Percentiles rank a stretch among this genome's conserved stretches.
Evolutionary conservation across 2,329 filamentous ascomycete genomes (phyloP).

Genomic region (Zymoseptoria pseudotritici): DNA sequence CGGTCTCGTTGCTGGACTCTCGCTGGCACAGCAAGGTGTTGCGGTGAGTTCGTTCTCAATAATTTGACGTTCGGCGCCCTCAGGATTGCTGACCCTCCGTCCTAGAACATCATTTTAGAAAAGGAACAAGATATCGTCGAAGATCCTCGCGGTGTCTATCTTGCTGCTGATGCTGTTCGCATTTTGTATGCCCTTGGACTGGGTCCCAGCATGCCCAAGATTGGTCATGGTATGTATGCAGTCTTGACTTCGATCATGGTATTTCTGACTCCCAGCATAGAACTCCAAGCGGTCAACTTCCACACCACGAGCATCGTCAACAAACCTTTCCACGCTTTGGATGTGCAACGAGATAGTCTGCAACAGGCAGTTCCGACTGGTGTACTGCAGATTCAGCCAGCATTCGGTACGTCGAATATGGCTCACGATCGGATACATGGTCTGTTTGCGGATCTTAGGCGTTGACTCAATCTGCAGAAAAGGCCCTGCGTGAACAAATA

Average conservation of each 20-base stretch:
- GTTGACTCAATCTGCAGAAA: not conserved
- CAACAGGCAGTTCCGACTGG: constrained; percentile 4
- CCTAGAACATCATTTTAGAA: constrained; percentile 5
- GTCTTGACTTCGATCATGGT: not conserved
- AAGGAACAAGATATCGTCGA: constrained; percentile 2
- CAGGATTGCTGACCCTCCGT: not conserved
- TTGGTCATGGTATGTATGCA: constrained; percentile 3
- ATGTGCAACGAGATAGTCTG: constrained; percentile 1
- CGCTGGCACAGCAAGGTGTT: constrained; percentile 1
- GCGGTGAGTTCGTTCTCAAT: not conserved
- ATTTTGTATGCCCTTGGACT: constrained; percentile 4
- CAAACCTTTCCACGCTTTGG: constrained; percentile 1
- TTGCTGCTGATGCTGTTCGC: constrained; percentile 4
- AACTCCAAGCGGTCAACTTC: constrained; percentile 2
- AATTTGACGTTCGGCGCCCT: not conserved
- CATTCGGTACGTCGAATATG: constrained; percentile 1
- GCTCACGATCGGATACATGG: not conserved
- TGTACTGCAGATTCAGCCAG: constrained; percentile 6
- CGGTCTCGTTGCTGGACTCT: constrained; percentile 2
- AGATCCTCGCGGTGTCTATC: constrained; percentile 7
- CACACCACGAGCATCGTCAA: not conserved
- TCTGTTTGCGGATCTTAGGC: not conserved
- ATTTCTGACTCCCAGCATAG: not conserved
- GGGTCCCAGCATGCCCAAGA: constrained; percentile 2
- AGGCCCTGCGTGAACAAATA: not conserved